Evolutionary conservation across 2,329 filamentous ascomycete genomes (phyloP).

Genomic region (Colletotrichum falcatum): DNA sequence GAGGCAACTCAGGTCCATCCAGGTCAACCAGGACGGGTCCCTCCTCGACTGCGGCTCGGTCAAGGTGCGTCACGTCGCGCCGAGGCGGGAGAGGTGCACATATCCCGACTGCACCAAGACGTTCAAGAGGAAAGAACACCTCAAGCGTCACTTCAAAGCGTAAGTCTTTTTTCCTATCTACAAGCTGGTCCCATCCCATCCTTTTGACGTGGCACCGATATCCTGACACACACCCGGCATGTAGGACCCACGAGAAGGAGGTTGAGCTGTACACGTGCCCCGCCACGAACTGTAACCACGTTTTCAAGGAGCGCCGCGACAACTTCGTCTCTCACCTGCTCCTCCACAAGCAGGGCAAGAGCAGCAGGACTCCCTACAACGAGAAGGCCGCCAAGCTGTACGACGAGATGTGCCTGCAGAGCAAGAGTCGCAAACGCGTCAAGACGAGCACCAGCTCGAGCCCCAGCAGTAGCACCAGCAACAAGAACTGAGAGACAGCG

Average conservation of each 20-base stretch:
- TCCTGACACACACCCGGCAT: conserved; percentile 8
- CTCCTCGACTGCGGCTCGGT: conserved; percentile 39
- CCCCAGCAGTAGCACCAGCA: conserved; percentile 34
- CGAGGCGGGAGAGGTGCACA: conserved; percentile 52
- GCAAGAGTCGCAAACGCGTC: conserved; percentile 42
- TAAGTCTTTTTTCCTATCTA: conserved; percentile 49
- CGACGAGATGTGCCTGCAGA: conserved; percentile 42
- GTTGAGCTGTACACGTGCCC: conserved; percentile 41
- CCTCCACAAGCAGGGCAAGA: conserved; percentile 43
- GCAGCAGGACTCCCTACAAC: conserved; percentile 42
- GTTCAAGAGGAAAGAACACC: conserved; percentile 66
- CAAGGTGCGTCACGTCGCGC: conserved; percentile 42
- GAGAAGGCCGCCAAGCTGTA: conserved; percentile 41
- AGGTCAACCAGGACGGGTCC: conserved; percentile 39
- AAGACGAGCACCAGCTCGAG: conserved; percentile 35
- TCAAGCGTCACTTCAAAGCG: conserved; percentile 67
- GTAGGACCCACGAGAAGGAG: conserved; percentile 34
- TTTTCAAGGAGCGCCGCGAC: conserved; percentile 43
- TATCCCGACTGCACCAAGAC: conserved; percentile 60
- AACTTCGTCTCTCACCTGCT: conserved; percentile 44
- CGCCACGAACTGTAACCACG: conserved; percentile 40
- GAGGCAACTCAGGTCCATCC: conserved; percentile 37
- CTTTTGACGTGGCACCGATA: conserved; percentile 1
- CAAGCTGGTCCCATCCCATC: conserved; percentile 39
- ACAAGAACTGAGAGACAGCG: conserved; percentile 37